Evolutionary conservation across 2,329 filamentous ascomycete species (phyloP).

Genomic region (Knoxdaviesia proteae): DNA sequence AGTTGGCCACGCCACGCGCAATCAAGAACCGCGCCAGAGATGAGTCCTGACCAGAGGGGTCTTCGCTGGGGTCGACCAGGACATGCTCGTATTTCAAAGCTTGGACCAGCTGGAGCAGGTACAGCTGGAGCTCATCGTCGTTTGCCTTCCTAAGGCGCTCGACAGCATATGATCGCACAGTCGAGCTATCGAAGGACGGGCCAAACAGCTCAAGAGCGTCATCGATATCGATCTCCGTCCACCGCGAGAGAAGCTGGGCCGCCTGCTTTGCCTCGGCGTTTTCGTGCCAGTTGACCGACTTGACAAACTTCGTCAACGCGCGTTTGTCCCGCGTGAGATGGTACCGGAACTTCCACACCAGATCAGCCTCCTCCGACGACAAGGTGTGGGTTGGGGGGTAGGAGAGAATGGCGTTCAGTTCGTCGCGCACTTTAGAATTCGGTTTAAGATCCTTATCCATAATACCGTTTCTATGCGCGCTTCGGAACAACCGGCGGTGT

Average conservation of each 20-base stretch:
- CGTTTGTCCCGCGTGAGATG: conserved; percentile 83
- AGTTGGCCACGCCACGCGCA: conserved; percentile 66
- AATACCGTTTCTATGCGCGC: conserved; percentile 75
- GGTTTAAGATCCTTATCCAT: conserved; percentile 89
- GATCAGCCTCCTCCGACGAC: conserved; percentile 77
- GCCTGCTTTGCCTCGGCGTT: conserved; percentile 70
- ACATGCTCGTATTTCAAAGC: conserved; percentile 85
- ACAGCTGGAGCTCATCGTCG: conserved; percentile 76
- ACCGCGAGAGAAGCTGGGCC: conserved; percentile 72
- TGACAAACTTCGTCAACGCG: conserved; percentile 90
- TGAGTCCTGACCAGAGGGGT: conserved; percentile 36
- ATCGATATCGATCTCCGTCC: conserved; percentile 93
- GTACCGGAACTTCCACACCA: conserved; percentile 95
- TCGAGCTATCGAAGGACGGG: conserved; percentile 72
- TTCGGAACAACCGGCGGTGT: conserved; percentile 76
- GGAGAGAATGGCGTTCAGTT: conserved; percentile 74
- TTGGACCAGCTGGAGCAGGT: conserved; percentile 84
- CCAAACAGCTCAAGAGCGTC: conserved; percentile 88
- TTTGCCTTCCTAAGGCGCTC: conserved; percentile 79
- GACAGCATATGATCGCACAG: conserved; percentile 82
- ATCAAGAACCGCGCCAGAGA: conserved; percentile 82
- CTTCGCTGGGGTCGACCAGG: conserved; percentile 21
- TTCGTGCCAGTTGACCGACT: conserved; percentile 89
- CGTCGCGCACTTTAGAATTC: conserved; percentile 86
- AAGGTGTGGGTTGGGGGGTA: conserved; percentile 84